phyloP scores from a whole-genome alignment of 1,284 basidiomycete species.

The Hypsizygus ulmarius region DNA sequence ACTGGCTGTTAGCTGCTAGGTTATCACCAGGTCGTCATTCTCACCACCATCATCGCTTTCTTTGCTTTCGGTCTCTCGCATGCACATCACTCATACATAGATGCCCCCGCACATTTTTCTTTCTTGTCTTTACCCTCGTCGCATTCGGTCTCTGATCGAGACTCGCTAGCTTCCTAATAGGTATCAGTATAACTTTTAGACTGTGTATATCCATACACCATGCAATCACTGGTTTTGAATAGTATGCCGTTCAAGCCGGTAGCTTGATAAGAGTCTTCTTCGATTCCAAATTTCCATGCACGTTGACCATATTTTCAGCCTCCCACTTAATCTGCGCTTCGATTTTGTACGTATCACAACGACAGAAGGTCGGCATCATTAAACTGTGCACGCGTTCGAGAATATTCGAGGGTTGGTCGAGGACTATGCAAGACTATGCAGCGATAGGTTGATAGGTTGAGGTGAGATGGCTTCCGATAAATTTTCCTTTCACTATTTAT shows the following conservation, averaged over 20 bases:
- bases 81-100: constrained; percentile 25
- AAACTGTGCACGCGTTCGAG: too few relatives aligned
- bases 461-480: too few relatives aligned
- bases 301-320: too few relatives aligned
- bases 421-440: too few relatives aligned
- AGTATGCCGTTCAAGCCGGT: background rate
- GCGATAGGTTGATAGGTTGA: too few relatives aligned
- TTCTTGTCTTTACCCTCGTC: constrained; percentile 15
- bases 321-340: too few relatives aligned
- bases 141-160: constrained; percentile 12
- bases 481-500: too few relatives aligned
- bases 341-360: too few relatives aligned
- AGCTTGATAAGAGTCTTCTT: too few relatives aligned
- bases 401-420: too few relatives aligned
- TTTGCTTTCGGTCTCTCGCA: constrained; percentile 30
- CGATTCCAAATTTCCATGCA: too few relatives aligned
- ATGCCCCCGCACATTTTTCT: constrained; percentile 19
- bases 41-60: constrained; percentile 27
- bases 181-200: constrained; percentile 16
- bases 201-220: constrained; percentile 12
- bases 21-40: constrained; percentile 14
- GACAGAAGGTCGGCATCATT: too few relatives aligned
- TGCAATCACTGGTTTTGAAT: background rate
- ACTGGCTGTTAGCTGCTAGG: constrained; percentile 25
- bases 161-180: constrained; percentile 15